Evolutionary conservation across 1,139 yeast species (phyloP), one percentile per base, ranked within the genome.

Genomic region (Tardiomyces depauwii): DNA sequence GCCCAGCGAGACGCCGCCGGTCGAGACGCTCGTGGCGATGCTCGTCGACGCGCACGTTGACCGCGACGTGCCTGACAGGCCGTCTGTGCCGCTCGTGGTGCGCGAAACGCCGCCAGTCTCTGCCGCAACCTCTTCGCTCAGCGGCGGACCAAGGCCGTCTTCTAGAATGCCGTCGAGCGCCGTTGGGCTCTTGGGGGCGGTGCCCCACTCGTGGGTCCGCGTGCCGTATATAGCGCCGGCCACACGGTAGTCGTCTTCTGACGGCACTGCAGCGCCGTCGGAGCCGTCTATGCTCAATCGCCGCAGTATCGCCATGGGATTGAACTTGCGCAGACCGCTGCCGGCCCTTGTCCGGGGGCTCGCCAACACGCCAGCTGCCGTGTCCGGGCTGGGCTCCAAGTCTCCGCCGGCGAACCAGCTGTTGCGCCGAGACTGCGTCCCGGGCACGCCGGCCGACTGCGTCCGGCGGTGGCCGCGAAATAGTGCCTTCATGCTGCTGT

Each of bases 151-250:
- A 7, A 21, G 25, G 4, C 25, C 25, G 25, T 21, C 25, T 21
- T 21, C 25, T 7, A 21, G 25, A 21, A 21, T 21, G 25, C 25
- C 25, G 25, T 21, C 25, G 25, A 21, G 25, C 25, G 25, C 25
- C 25, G 10, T 4, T 3, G 36, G 36, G 36, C 36, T 30, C 16
- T 14, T 12, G 36, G 36, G 16, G 11, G n/a, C 39, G 3, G 57
- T 47, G 18, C 63, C 61, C 66, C 66, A 63, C 41, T 62, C 64
- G 36, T 62, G 64, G 16, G 58, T 58, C 32, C 65, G 47, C 16
- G 66, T 63, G 38, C 66, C 66, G 44, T 55, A 56, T 30, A 63
- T 63, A 25, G 57, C 53, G 12, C 66, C 66, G 6, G 65, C 66
- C 19, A 55, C 60, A 32, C 42, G 42, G 43, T 50, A 50, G n/a